These are phyloP conservation scores for Xylariaceae sp. DNA, from an alignment of 2,329 filamentous ascomycete species.

Conservation along the genomic window DNA sequence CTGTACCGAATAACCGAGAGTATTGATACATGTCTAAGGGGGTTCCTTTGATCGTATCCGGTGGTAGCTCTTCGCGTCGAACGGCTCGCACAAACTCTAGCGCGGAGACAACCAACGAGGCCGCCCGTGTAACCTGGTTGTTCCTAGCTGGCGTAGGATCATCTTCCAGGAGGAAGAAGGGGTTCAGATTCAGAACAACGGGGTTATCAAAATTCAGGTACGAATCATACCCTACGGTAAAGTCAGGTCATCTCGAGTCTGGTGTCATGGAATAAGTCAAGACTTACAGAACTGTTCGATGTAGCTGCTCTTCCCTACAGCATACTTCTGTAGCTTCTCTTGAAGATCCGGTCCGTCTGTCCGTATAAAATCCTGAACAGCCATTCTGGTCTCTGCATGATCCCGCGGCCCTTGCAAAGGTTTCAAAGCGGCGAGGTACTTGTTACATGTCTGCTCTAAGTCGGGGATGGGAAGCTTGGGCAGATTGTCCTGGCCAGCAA, in stretches of 20 bases:
- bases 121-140: constrained; percentile 92
- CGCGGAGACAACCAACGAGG: constrained; percentile 85
- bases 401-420: constrained; percentile 79
- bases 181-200: constrained; percentile 94
- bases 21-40: constrained; percentile 99
- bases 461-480: constrained; percentile 93
- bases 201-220: constrained; percentile 98
- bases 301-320: constrained; percentile 86
- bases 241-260: constrained; percentile 11
- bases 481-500: constrained; percentile 80
- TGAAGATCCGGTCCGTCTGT: constrained; percentile 80
- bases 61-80: constrained; percentile 84
- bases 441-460: constrained; percentile 70
- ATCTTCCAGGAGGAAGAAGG: constrained; percentile 95
- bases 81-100: constrained; percentile 91
- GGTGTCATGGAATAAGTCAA: not conserved
- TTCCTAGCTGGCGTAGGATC: constrained; percentile 94
- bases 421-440: constrained; percentile 73
- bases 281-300: constrained; percentile 96
- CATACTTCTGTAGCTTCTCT: constrained; percentile 85
- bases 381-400: constrained; percentile 74
- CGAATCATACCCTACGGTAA: constrained; percentile 82
- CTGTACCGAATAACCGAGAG: constrained; percentile 89
- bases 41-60: constrained; percentile 77
- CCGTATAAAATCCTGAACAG: constrained; percentile 78